phyloP scores from a whole-genome alignment of 2,329 filamentous ascomycete genomes.

The Xylaria hypoxylon region DNA sequence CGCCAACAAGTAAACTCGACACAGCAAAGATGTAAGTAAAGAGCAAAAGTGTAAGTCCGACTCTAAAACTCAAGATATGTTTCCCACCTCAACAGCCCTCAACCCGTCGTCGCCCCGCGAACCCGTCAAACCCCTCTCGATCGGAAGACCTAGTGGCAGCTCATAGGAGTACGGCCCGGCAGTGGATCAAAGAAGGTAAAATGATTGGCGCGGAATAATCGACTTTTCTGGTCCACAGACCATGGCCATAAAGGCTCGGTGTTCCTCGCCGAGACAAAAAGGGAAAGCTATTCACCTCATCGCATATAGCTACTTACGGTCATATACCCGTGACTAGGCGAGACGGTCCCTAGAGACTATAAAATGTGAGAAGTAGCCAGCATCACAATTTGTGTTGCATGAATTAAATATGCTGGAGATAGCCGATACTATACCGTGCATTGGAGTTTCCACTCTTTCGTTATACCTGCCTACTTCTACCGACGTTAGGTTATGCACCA shows the following conservation, averaged over 20 bases:
- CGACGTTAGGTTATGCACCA: too few species aligned
- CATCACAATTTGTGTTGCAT: too few species aligned
- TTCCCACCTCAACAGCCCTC: constrained; percentile 21
- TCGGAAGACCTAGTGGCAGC: constrained; percentile 29
- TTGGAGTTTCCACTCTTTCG: constrained; percentile 6
- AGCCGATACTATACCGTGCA: too few species aligned
- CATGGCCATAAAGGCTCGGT: constrained; percentile 36
- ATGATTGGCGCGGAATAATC: constrained; percentile 41
- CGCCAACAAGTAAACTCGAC: constrained; percentile 20
- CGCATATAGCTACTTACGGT: neutral
- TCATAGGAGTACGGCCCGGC: constrained; percentile 36
- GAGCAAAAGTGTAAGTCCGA: constrained; percentile 18
- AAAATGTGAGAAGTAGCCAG: too few species aligned
- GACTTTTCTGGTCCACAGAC: constrained; percentile 25
- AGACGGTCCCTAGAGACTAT: too few species aligned
- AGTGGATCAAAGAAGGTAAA: constrained; percentile 27
- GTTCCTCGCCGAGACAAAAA: constrained; percentile 38
- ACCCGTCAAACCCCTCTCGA: constrained; percentile 37
- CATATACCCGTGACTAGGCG: too few species aligned
- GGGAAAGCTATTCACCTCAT: constrained; percentile 32
- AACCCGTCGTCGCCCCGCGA: constrained; percentile 32
- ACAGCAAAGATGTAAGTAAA: constrained; percentile 16
- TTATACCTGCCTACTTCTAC: neutral
- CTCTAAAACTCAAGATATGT: constrained; percentile 19
- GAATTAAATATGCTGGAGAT: too few species aligned